phyloP scores from a whole-genome alignment of 2,329 filamentous ascomycete genomes.

The Venturia oleaginea region DNA sequence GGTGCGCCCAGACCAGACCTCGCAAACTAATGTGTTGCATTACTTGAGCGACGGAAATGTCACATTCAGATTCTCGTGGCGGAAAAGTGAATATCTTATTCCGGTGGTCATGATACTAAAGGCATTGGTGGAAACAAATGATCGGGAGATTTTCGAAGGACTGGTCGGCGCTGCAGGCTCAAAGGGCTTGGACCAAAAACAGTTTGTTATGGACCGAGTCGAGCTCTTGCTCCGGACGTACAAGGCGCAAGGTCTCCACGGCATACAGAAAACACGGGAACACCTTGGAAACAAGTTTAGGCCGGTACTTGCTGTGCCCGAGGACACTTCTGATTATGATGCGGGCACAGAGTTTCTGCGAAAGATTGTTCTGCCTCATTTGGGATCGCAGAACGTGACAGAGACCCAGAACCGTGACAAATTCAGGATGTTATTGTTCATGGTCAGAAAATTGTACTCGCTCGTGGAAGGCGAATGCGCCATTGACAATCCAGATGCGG shows the following conservation, averaged over 20 bases:
- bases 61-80: slow-evolving; percentile 95
- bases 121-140: slow-evolving; percentile 89
- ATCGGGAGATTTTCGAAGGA: slow-evolving; percentile 92
- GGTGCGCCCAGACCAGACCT: slow-evolving; percentile 93
- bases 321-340: slow-evolving; percentile 78
- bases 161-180: slow-evolving; percentile 70
- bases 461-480: slow-evolving; percentile 87
- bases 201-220: slow-evolving; percentile 86
- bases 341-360: slow-evolving; percentile 86
- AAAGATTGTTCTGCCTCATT: slow-evolving; percentile 81
- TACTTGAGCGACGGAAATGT: slow-evolving; percentile 94
- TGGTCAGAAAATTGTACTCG: slow-evolving; percentile 91
- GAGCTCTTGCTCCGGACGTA: slow-evolving; percentile 88
- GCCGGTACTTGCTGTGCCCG: slow-evolving; percentile 72
- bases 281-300: slow-evolving; percentile 89
- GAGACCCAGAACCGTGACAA: slow-evolving; percentile 82
- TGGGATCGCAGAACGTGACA: slow-evolving; percentile 77
- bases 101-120: slow-evolving; percentile 96
- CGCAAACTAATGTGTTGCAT: slow-evolving; percentile 93
- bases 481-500: slow-evolving; percentile 90
- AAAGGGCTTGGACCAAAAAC: slow-evolving; percentile 71
- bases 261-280: slow-evolving; percentile 68
- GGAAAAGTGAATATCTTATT: slow-evolving; percentile 93
- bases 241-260: slow-evolving; percentile 81
- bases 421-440: slow-evolving; percentile 87